Conservation (phyloP, 2,329 filamentous ascomycete genomes). For the Monosporascus sp. region DNA sequence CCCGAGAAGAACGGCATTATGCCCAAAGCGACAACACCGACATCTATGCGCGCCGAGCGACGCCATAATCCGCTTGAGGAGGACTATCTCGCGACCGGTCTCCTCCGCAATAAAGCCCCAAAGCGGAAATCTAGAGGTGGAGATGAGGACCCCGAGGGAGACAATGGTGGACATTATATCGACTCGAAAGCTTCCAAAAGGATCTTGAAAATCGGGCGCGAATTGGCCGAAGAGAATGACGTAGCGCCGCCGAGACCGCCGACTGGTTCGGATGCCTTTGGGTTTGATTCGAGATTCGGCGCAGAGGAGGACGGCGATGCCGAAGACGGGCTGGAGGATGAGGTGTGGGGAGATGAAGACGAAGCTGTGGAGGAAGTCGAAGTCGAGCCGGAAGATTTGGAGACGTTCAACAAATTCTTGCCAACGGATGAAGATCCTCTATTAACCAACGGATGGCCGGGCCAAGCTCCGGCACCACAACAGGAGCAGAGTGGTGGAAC, state of each 20-base stretch:
- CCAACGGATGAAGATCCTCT: slow-evolving; percentile 67
- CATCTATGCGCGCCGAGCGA: slow-evolving; percentile 52
- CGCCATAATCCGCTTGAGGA: slow-evolving; percentile 90
- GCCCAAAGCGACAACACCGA: slow-evolving; percentile 70
- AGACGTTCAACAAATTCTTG: slow-evolving; percentile 87
- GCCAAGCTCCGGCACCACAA: slow-evolving; percentile 37
- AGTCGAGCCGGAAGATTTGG: slow-evolving; percentile 82
- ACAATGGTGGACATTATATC: slow-evolving; percentile 56
- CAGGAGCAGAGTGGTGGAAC: slow-evolving; percentile 49
- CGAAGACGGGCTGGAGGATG: slow-evolving; percentile 46
- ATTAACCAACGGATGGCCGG: slow-evolving; percentile 59
- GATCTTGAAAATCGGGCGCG: slow-evolving; percentile 84
- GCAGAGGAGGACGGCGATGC: slow-evolving; percentile 46
- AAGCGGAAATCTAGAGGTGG: slow-evolving; percentile 64
- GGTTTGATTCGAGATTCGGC: slow-evolving; percentile 71
- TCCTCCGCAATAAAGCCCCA: slow-evolving; percentile 68
- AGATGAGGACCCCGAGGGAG: slow-evolving; percentile 50
- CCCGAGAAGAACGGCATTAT: slow-evolving; percentile 40
- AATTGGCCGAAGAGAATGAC: slow-evolving; percentile 78
- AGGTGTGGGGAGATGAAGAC: slow-evolving; percentile 72
- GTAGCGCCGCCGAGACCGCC: slow-evolving; percentile 36
- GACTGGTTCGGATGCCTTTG: slow-evolving; percentile 60
- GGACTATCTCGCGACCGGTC: slow-evolving; percentile 68
- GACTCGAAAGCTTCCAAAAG: slow-evolving; percentile 84
- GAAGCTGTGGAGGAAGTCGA: slow-evolving; percentile 70